A percentile compares a stretch with the other conserved stretches of the same genome.
Conservation (phyloP, 2,329 filamentous ascomycete genomes). For the Exophiala sp. region DNA sequence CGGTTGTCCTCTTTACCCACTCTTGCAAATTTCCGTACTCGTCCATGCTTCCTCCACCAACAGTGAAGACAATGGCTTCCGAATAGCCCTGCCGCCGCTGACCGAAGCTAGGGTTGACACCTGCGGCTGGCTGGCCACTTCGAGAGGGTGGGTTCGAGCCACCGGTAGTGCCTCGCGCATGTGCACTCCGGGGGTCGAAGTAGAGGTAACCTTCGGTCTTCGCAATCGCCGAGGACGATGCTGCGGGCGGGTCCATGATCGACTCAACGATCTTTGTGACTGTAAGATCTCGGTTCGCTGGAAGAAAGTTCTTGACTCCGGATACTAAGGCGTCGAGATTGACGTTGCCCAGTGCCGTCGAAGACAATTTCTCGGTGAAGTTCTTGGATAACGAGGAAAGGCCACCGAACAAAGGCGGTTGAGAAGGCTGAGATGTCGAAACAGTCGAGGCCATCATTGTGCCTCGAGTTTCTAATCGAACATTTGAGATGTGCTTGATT, state of each 20-base stretch:
- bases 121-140: constrained; percentile 39
- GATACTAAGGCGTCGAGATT: constrained; percentile 95
- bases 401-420: constrained; percentile 75
- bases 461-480: constrained; percentile 94
- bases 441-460: constrained; percentile 86
- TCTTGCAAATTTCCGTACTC: constrained; percentile 97
- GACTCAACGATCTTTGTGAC: constrained; percentile 98
- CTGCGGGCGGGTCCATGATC: constrained; percentile 91
- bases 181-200: constrained; percentile 91
- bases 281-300: constrained; percentile 89
- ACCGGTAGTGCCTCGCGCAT: constrained; percentile 87
- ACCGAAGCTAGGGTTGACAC: constrained; percentile 72
- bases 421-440: constrained; percentile 61
- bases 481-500: constrained; percentile 81
- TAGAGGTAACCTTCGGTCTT: constrained; percentile 97
- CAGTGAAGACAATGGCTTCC: constrained; percentile 89
- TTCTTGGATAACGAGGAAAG: constrained; percentile 90
- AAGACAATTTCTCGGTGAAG: constrained; percentile 89
- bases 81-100: constrained; percentile 85
- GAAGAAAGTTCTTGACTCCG: constrained; percentile 97
- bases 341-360: constrained; percentile 73
- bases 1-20: constrained; percentile 78
- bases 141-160: constrained; percentile 56
- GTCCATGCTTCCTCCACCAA: constrained; percentile 96
- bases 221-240: constrained; percentile 84